phyloP scores from a whole-genome alignment of 768 basidiomycete genomes.

The Porphyrellus cyaneotinctus region DNA sequence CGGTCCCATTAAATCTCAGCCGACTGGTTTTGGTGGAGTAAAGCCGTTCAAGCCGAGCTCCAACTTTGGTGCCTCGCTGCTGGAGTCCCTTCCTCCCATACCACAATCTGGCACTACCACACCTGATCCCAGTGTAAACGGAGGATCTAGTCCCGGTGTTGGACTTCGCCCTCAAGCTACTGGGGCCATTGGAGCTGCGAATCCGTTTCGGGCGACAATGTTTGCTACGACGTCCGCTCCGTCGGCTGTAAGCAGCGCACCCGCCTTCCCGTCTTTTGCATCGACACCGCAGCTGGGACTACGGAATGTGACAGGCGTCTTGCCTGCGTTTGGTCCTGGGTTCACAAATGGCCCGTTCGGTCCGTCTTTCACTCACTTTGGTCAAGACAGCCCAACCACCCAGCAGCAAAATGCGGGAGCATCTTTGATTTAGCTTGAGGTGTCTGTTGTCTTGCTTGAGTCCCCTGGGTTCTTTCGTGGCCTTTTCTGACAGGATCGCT shows the following conservation, averaged over 20 bases:
- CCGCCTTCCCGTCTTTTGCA: conserved; percentile 19
- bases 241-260: neutral
- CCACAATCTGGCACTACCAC: conserved; percentile 53
- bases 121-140: conserved; percentile 32
- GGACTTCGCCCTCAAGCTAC: conserved; percentile 58
- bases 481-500: neutral
- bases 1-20: conserved; percentile 38
- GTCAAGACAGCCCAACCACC: conserved; percentile 19
- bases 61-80: conserved; percentile 70
- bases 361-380: conserved; percentile 17
- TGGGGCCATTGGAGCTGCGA: conserved; percentile 46
- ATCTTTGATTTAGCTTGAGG: conserved; percentile 49
- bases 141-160: conserved; percentile 37
- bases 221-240: conserved; percentile 34
- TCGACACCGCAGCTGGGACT: conserved; percentile 26
- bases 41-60: conserved; percentile 83
- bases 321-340: conserved; percentile 10
- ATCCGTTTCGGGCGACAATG: conserved; percentile 68
- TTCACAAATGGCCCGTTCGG: conserved; percentile 24
- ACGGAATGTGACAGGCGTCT: conserved; percentile 6
- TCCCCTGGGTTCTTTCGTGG: conserved; percentile 1
- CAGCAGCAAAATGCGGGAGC: conserved; percentile 42
- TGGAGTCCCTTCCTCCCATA: conserved; percentile 73
- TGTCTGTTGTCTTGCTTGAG: neutral
- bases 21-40: conserved; percentile 54